Percentiles rank a stretch among this genome's conserved stretches.
phyloP scores from a whole-genome alignment of 1,284 basidiomycete species.

The Phylloboletellus chloephorus region DNA sequence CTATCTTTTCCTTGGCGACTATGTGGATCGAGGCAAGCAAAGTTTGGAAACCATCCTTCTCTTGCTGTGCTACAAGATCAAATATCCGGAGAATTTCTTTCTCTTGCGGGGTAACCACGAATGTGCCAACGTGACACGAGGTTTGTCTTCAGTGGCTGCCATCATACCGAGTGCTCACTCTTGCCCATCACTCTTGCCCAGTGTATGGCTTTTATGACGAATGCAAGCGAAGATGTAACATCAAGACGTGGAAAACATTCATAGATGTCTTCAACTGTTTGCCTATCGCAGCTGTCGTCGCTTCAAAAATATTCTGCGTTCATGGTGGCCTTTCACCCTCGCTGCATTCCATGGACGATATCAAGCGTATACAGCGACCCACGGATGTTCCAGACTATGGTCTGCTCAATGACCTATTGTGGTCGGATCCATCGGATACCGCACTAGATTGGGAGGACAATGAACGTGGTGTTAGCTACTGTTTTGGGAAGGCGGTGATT shows the following conservation, averaged over 20 bases:
- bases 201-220: conserved; percentile 99
- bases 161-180: conserved; percentile 17
- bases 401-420: conserved; percentile 93
- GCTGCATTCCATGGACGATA: conserved; percentile 97
- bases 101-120: conserved; percentile 97
- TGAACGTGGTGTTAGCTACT: conserved; percentile 98
- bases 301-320: conserved; percentile 99
- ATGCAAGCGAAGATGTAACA: conserved; percentile 98
- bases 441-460: conserved; percentile 99
- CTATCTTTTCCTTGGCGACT: conserved; percentile 98
- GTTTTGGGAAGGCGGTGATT: conserved; percentile 97
- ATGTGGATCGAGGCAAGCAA: conserved; percentile 98
- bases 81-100: conserved; percentile 99
- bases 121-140: conserved; percentile 98
- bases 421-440: conserved; percentile 98
- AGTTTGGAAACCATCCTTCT: conserved; percentile 97
- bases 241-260: conserved; percentile 99
- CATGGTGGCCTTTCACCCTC: conserved; percentile 99
- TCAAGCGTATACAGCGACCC: conserved; percentile 94
- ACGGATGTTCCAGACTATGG: conserved; percentile 99
- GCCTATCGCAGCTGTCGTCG: conserved; percentile 97
- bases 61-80: conserved; percentile 98
- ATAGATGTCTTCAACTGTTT: conserved; percentile 99
- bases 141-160: conserved; percentile 41
- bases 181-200: conserved; percentile 38